Base-by-base conservation (phyloP, 306 rosid genomes). In the Corylus avellana region DNA sequence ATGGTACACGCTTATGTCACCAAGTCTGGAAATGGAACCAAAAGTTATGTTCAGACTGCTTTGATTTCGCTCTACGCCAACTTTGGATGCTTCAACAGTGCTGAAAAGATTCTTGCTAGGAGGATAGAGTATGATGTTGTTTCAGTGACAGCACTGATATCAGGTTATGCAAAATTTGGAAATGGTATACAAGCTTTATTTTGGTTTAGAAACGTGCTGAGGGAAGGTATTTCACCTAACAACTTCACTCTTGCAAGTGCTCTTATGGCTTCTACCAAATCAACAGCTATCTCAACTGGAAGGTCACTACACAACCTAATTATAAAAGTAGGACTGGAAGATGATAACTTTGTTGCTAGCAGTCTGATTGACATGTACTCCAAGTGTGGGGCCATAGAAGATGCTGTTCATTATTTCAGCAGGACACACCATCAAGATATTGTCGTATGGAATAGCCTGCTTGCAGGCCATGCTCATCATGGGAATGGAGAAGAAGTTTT, bases 381-480 rank as follows among this genome's bases (percentile, higher is more conserved):
- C 25, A 66, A 66, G 72, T 37, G 72, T 66, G 72, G 72, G 49
- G 72, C 72, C 7, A 66, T 66, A 66, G 72, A 66, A 66, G 72
- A 66, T 66, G 72, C 72, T 66, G 72, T 66, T 39, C 48, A 37
- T 39, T 37, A 66, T 66, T 66, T 66, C 12, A 66, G 22, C 25
- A 17, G 72, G 12, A 8, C 72, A 3, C 49, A 3, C 0, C 47
- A 66, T 14, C 11, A 66, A 66, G 72, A 66, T 66, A 66, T 66
- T 37, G 72, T 66, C 50, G 72, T 37, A 35, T 66, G 72, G 72
- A 66, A 66, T 66, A 66, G 72, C 48, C 72, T 66, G 72, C 72
- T 66, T 66, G 39, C 72, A 37, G 72, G 72, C 25, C 49, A 66
- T 66, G 72, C 72, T 17, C 72, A 66, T 66, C 72, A 66, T 35